Evolutionary conservation across 2,329 filamentous ascomycete genomes (phyloP).

Genomic region (Atkinsonella texensis): DNA sequence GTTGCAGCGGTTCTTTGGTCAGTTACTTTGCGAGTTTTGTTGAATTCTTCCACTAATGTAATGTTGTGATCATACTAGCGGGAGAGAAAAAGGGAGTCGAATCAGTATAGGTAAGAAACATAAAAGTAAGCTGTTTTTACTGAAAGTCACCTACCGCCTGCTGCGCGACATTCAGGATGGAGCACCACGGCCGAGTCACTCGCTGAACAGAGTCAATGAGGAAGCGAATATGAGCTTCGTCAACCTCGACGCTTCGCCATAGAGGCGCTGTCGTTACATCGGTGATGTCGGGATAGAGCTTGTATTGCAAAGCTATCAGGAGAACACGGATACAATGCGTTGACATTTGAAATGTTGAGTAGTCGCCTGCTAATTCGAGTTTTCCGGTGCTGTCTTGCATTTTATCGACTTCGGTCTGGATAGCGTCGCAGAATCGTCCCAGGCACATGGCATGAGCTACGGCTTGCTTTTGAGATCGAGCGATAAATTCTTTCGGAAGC

Average conservation of each 20-base stretch:
- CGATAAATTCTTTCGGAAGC: constrained; percentile 24
- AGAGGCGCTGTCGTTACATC: constrained; percentile 25
- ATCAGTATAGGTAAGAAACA: background rate
- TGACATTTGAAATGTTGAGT: constrained; percentile 19
- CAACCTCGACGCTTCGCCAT: constrained; percentile 19
- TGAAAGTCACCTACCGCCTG: constrained; percentile 14
- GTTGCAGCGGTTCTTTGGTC: constrained; percentile 11
- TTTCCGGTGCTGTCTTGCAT: constrained; percentile 13
- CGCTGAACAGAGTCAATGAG: constrained; percentile 23
- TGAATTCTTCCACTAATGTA: constrained; percentile 19
- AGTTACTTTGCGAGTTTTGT: constrained; percentile 17
- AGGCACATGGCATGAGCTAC: constrained; percentile 26
- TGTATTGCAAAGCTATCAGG: constrained; percentile 23
- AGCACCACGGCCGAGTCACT: constrained; percentile 21
- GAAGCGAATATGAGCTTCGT: constrained; percentile 19
- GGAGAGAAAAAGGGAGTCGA: background rate
- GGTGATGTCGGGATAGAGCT: constrained; percentile 22
- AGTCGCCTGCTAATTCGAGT: constrained; percentile 18
- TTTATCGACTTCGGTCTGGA: constrained; percentile 18
- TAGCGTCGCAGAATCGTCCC: constrained; percentile 23
- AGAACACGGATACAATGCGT: constrained; percentile 21
- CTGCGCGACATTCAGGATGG: constrained; percentile 16
- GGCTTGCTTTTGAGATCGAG: constrained; percentile 25
- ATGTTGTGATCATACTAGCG: constrained; percentile 18
- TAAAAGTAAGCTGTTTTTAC: background rate